Conservation (phyloP, 2,329 filamentous ascomycete species). For the Orbilia brochopaga region DNA sequence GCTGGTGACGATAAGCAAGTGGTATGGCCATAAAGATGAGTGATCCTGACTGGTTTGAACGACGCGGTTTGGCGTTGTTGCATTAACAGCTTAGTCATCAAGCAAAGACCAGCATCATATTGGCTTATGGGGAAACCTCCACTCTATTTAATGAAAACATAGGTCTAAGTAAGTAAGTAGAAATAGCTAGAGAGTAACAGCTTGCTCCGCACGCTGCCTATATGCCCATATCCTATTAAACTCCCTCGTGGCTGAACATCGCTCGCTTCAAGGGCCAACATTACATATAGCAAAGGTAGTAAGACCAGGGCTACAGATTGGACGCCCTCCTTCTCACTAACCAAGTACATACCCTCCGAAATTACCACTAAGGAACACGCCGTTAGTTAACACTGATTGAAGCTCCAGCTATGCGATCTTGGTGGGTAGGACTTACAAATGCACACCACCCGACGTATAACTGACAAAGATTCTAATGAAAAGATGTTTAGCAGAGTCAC, state of each 20-base stretch:
- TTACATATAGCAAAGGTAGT: not conserved
- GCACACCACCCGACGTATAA: slow-evolving; percentile 48
- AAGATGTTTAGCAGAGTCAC: slow-evolving; percentile 25
- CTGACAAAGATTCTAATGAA: slow-evolving; percentile 40
- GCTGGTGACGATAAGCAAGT: not conserved
- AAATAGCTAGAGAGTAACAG: too few species aligned
- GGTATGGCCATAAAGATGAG: not conserved
- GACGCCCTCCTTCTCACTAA: too few species aligned
- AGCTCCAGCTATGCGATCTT: too few species aligned
- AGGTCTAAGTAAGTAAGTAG: too few species aligned
- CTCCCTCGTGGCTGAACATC: too few species aligned
- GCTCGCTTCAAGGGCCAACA: too few species aligned
- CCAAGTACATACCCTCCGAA: too few species aligned
- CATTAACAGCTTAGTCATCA: not conserved
- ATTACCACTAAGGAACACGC: slow-evolving; percentile 19
- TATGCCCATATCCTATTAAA: too few species aligned
- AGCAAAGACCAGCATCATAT: not conserved
- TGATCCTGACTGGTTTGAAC: slow-evolving; percentile 4
- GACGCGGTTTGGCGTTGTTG: not conserved
- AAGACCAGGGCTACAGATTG: too few species aligned
- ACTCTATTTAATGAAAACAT: too few species aligned
- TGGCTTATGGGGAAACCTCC: too few species aligned
- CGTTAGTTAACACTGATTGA: not conserved
- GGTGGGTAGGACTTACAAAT: slow-evolving; percentile 50
- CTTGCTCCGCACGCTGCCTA: too few species aligned